Evolutionary conservation across 306 rosid genomes (phyloP).

Genomic region (Cucurbita moschata): DNA sequence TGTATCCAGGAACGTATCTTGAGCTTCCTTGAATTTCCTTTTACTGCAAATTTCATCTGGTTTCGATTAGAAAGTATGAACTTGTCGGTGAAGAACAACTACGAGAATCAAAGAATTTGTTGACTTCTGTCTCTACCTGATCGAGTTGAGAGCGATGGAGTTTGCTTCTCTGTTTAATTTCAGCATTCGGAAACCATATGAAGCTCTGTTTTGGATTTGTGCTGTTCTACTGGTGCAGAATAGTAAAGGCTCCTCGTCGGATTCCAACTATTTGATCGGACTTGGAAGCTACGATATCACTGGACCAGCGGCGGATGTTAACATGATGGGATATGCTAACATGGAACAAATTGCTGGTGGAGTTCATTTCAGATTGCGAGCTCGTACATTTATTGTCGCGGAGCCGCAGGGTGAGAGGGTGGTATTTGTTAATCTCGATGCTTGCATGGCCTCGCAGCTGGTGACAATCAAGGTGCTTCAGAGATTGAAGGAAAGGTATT

Average conservation of each 20-base stretch:
- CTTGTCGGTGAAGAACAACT: slow-evolving; percentile 8
- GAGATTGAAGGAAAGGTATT: slow-evolving; percentile 74
- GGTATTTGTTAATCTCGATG: slow-evolving; percentile 85
- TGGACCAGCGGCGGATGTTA: slow-evolving; percentile 95
- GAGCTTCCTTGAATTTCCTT: background rate
- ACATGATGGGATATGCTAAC: slow-evolving; percentile 91
- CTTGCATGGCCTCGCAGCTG: slow-evolving; percentile 86
- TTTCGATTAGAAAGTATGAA: background rate
- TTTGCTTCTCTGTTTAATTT: background rate
- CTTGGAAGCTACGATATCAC: slow-evolving; percentile 87
- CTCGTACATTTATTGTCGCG: slow-evolving; percentile 71
- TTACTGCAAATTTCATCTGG: background rate
- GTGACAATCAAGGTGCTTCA: slow-evolving; percentile 63
- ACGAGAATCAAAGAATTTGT: slow-evolving; percentile 2
- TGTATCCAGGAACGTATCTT: background rate
- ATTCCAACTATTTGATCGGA: slow-evolving; percentile 62
- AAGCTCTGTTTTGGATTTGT: slow-evolving; percentile 11
- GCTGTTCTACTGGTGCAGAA: slow-evolving; percentile 3
- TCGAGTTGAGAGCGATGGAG: slow-evolving; percentile 18
- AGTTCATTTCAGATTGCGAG: slow-evolving; percentile 63
- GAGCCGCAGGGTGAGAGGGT: slow-evolving; percentile 57
- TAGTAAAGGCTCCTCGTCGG: slow-evolving; percentile 10
- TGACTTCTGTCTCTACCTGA: background rate
- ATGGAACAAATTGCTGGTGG: slow-evolving; percentile 55
- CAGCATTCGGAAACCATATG: slow-evolving; percentile 4